These are phyloP conservation scores for Podospora pseudoanserina DNA, from an alignment of 495 filamentous ascomycete genomes.

Conservation along the genomic window DNA sequence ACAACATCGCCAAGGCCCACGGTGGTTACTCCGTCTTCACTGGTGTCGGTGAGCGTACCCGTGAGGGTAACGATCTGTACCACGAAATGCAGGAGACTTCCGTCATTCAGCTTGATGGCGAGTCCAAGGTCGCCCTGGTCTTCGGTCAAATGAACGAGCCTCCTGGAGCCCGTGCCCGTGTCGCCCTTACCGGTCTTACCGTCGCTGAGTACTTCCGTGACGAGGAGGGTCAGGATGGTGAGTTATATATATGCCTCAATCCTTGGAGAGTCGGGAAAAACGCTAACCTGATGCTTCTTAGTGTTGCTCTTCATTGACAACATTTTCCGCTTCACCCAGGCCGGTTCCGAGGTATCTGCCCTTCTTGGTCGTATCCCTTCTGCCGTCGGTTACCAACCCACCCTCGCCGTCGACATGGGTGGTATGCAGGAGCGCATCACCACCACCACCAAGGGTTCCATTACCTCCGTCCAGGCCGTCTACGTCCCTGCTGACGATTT, in stretches of 20 bases:
- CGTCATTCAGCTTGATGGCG: constrained; percentile 98
- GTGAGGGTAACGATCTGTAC: constrained; percentile 99
- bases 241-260: constrained; percentile 15
- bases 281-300: constrained; percentile 27
- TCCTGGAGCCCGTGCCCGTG: constrained; percentile 98
- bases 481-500: constrained; percentile 99
- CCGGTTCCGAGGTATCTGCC: constrained; percentile 99
- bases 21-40: constrained; percentile 99
- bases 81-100: constrained; percentile 99
- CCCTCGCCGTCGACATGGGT: constrained; percentile 99
- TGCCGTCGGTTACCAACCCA: constrained; percentile 99
- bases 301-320: constrained; percentile 99
- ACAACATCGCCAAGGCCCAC: constrained; percentile 99
- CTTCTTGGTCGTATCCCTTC: constrained; percentile 99
- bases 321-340: constrained; percentile 99
- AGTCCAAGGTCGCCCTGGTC: constrained; percentile 98
- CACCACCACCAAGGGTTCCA: constrained; percentile 98
- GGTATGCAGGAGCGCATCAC: constrained; percentile 99
- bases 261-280: background rate
- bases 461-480: constrained; percentile 99
- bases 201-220: constrained; percentile 97
- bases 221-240: constrained; percentile 91
- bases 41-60: constrained; percentile 99
- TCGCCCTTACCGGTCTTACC: constrained; percentile 88
- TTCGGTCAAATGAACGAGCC: constrained; percentile 99